Evolutionary conservation across 345 rosid genomes (phyloP), one percentile per base, ranked within the genome.

Genomic region (Mangifera indica): DNA sequence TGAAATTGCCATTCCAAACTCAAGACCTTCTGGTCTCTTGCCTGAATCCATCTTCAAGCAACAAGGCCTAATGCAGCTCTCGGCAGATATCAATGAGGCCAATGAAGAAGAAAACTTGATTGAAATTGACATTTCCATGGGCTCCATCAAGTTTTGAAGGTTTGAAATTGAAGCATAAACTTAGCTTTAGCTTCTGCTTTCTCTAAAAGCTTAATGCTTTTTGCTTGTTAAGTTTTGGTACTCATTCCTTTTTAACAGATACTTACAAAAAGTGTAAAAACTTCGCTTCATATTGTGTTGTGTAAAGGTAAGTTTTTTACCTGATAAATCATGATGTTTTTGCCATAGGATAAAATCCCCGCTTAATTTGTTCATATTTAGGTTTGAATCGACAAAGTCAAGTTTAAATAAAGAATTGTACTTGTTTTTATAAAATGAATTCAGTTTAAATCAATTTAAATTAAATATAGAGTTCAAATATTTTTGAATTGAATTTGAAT

Each of bases 91-190:
- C 11, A 80, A 81, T 66, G 90, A 84, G 42, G 82, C 65, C 34
- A 87, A 67, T 63, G 97, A 86, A 59, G 97, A 89, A 53, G 94
- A 89, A 34, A 87, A 87, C 67, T 76, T 91, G 70, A 87, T 91
- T 74, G 97, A 91, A 81, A 88, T 91, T 76, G 97, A 91, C 78
- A 87, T 91, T 72, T 85, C 89, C 11, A 70, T 85, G 78, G 91
- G 92, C 9, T 91, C 90, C 57, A 91, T 89, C 76, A 91, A 91
- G 77, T 76, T 80, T 46, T 60, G 81, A 67, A 67, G 63, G 66
- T 66, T 71, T 72, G 74, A 74, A 37, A 73, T 81, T 74, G 74
- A 81, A 68, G 76, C 75, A 49, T 61, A 42, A 20, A n/a, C 40
- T 21, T 54, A 66, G 56, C 48, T 57, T 54, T 60, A 44, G 69